Base-by-base conservation (phyloP, 1,284 basidiomycete genomes). In the Inonotus obliquus region DNA sequence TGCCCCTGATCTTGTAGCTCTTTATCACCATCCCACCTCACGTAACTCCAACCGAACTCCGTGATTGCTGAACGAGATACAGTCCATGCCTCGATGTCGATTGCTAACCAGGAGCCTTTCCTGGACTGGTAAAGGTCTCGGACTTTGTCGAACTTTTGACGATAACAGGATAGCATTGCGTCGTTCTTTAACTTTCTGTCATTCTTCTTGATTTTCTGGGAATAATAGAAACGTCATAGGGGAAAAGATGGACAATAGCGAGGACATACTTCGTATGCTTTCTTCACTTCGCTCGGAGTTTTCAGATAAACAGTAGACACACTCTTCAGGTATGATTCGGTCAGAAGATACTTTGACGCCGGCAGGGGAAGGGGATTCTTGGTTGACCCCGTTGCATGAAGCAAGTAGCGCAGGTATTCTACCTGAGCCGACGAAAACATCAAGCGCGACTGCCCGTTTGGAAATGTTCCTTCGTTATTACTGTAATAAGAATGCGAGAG, bases 51-150 rank as follows among this genome's bases (percentile, higher is more conserved):
- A 17, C 90, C 90, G 66, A 90, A 86, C 70, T 92, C 90, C 27
- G 87, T 91, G 66, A 91, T 76, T 25, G 85, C 64, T 0, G 72
- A 80, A 67, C 90, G 86, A 39, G 91, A 87, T 57, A 75, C 74
- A 69, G 92, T 90, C 88, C 89, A 92, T 13, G 80, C 81, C 72
- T 93, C 91, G 66, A 92, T 87, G 71, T 92, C 91, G 56, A 92
- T 73, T 13, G 89, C 83, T 67, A 81, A 79, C 87, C 89, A 92
- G 11, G 81, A 79, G 38, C 87, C 89, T 41, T 72, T 76, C 67
- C 83, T 82, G 59, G 78, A 77, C 0, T 72, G 72, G 84, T 85
- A 92, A 53, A 84, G 76, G 0, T 77, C 72, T n/a, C 89, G 81
- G 23, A 85, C 79, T 5, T 80, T 80, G 68, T 91, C 89, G 69